Evolutionary conservation across 2,329 filamentous ascomycete species (phyloP).

Genomic region (Periglandula ipomoeae): DNA sequence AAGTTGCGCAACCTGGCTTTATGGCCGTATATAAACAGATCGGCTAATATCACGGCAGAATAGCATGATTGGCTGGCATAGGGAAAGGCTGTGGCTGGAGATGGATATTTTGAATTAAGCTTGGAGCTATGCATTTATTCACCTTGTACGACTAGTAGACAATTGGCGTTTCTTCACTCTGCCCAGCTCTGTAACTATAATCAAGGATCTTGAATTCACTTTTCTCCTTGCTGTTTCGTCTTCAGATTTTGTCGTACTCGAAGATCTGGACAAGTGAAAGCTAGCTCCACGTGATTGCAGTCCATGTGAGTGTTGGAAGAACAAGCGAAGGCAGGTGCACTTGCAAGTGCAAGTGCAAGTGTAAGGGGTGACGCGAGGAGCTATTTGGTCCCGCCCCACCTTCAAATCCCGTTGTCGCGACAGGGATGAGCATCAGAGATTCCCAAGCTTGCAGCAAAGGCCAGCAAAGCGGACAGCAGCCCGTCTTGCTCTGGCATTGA

Average conservation of each 20-base stretch:
- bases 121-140: neutral
- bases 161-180: neutral
- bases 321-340: no score
- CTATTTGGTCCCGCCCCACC: constrained; percentile 3
- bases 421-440: constrained; percentile 3
- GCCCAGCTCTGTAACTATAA: neutral
- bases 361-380: neutral
- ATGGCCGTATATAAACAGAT: neutral
- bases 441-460: neutral
- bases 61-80: neutral
- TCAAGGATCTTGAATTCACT: no score
- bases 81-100: neutral
- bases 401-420: constrained; percentile 3
- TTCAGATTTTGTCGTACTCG: no score
- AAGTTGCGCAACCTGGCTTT: no score
- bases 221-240: neutral
- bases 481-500: no score
- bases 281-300: neutral
- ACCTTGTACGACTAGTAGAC: neutral
- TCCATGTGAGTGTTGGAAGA: neutral
- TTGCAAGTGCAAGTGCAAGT: no score
- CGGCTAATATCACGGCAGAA: neutral
- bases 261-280: no score
- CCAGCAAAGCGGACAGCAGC: constrained; percentile 2
- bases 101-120: neutral